Evolutionary conservation across 2,329 filamentous ascomycete species (phyloP), one percentile per base, ranked within the genome.

Genomic region (Colletotrichum costaricense): DNA sequence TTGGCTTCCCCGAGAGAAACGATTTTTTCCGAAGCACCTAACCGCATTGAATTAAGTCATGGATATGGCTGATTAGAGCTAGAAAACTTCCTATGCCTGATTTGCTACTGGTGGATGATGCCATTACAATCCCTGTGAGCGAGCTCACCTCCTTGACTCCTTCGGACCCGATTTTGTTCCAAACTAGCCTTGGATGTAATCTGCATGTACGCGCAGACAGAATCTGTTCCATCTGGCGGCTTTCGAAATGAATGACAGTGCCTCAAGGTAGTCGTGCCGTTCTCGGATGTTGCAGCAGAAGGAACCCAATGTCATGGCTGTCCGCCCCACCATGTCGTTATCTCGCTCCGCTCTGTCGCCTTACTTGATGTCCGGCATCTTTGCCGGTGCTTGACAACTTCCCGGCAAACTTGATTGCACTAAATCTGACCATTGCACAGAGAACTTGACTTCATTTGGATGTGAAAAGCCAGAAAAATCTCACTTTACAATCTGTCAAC

Each of bases 321-420:
- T 55, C 22, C 7, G 67, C 54, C 67, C 67, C 67, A 42, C 67
- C 59, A 66, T 70, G 67, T 70, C 67, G 67, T 70, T 70, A 70
- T 70, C 62, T 38, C 54, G 30, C 67, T 60, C 67, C 67, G 62
- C 67, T 66, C 67, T 70, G 35, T 70, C 67, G 67, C 24, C 62
- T 70, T 70, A 14, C 19, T 54, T 22, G 16, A 33, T 30, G n/a
- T 42, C 67, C 55, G 67, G 67, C 62, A 59, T 24, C n/a, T 54
- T 14, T 46, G 62, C 62, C 26, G 26, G 26, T 26, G 26, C 26
- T 26, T 26, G 26, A 26, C 26, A 26, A 26, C 26, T 26, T 26
- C 26, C 22, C 19, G 58, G 58, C 33, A 60, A 60, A 1, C 2
- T 42, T 46, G 4, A 2, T 22, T 19, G 30, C 56, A 26, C 8